phyloP scores from a whole-genome alignment of 2,329 filamentous ascomycete species.

The Cordyceps cateniannulata region DNA sequence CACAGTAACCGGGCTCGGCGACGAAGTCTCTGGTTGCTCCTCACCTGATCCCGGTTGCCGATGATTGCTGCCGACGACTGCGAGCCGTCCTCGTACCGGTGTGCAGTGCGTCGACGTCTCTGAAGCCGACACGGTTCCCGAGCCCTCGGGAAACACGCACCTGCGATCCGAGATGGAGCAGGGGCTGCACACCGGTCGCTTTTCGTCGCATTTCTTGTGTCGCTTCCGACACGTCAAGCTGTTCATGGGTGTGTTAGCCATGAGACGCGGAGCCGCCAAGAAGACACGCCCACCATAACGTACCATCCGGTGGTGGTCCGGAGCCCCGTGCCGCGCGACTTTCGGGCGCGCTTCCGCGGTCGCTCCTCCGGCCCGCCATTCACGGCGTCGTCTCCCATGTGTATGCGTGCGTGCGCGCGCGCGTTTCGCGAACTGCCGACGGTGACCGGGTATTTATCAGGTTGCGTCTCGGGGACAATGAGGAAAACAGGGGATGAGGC shows the following conservation, averaged over 20 bases:
- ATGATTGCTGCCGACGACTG: background rate
- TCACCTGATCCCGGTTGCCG: background rate
- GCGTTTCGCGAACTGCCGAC: background rate
- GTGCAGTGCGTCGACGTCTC: background rate
- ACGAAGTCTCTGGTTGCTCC: background rate
- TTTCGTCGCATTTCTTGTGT: slow-evolving; percentile 46
- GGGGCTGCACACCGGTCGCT: slow-evolving; percentile 22
- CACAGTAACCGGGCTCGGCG: background rate
- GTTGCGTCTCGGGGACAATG: background rate
- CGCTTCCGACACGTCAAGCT: slow-evolving; percentile 38
- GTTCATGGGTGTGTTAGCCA: background rate
- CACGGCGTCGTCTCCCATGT: background rate
- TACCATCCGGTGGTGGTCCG: slow-evolving; percentile 37
- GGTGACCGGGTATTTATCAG: background rate
- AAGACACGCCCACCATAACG: slow-evolving; percentile 6
- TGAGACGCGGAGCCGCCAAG: background rate
- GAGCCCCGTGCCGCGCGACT: slow-evolving; percentile 35
- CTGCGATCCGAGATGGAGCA: slow-evolving; percentile 19
- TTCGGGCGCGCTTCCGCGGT: slow-evolving; percentile 21
- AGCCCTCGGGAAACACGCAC: slow-evolving; percentile 17
- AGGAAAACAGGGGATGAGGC: background rate
- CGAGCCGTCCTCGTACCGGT: background rate
- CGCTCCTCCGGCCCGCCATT: background rate
- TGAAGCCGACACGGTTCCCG: background rate
- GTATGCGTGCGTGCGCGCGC: background rate